Evolutionary conservation across 768 basidiomycete genomes (phyloP).

Genomic region (Termitomyces eurrhizus): DNA sequence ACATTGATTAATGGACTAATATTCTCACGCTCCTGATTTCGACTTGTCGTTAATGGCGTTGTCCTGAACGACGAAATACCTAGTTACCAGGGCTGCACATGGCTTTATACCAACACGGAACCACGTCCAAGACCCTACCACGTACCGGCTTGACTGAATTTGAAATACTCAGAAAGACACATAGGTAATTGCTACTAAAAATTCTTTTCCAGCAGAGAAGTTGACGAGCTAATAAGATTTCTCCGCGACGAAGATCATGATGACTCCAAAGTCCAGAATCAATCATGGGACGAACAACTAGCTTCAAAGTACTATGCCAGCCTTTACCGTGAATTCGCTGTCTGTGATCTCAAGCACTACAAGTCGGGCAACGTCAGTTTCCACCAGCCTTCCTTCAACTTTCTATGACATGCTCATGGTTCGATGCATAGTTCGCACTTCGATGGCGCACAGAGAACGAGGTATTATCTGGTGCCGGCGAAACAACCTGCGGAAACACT

Average conservation of each 20-base stretch:
- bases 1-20: neutral
- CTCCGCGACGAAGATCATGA: conserved; percentile 59
- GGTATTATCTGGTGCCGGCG: conserved; percentile 81
- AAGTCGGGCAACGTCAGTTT: conserved; percentile 78
- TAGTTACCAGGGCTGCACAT: conserved; percentile 15
- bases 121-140: conserved; percentile 26
- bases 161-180: conserved; percentile 69
- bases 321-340: conserved; percentile 88
- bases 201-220: neutral
- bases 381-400: neutral
- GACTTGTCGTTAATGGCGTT: neutral
- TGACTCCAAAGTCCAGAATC: conserved; percentile 27
- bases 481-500: conserved; percentile 85
- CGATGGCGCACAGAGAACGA: conserved; percentile 94
- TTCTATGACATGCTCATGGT: neutral
- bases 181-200: conserved; percentile 43
- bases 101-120: conserved; percentile 31
- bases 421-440: conserved; percentile 62
- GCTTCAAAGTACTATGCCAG: conserved; percentile 86
- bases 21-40: neutral
- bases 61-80: neutral
- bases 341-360: conserved; percentile 95
- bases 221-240: conserved; percentile 47
- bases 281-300: conserved; percentile 79
- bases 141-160: conserved; percentile 53